phyloP scores from a whole-genome alignment of 1,139 yeast species.

The Lodderomyces elongisporus region DNA sequence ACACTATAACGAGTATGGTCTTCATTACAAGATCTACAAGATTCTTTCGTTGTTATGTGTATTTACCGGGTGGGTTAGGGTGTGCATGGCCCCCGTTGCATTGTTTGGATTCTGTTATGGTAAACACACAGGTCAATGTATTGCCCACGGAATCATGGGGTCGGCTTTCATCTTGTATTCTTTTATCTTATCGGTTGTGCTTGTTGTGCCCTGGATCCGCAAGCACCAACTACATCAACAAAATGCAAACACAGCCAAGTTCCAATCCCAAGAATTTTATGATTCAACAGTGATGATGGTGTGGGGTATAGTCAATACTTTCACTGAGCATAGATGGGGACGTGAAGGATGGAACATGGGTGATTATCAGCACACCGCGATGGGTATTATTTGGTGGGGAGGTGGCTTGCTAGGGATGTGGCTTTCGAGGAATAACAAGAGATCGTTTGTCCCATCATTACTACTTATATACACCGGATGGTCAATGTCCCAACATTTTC shows the following conservation, averaged over 20 bases:
- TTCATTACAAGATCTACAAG: conserved; percentile 35
- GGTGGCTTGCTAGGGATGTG: conserved; percentile 84
- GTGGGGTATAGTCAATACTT: conserved; percentile 93
- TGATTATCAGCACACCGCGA: conserved; percentile 87
- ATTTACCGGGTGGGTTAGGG: conserved; percentile 62
- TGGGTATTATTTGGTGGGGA: conserved; percentile 97
- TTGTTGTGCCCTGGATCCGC: conserved; percentile 67
- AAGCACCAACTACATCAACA: conserved; percentile 24
- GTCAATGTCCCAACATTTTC: conserved; percentile 89
- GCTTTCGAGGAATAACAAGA: conserved; percentile 51
- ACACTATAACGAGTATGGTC: conserved; percentile 15
- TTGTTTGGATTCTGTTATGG: conserved; percentile 75
- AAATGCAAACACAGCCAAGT: conserved; percentile 24
- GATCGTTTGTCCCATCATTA: conserved; percentile 77
- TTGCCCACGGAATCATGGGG: conserved; percentile 97
- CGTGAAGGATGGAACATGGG: conserved; percentile 82
- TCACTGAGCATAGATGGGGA: conserved; percentile 96
- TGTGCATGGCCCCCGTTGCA: conserved; percentile 77
- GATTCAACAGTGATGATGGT: conserved; percentile 74
- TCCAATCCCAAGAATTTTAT: conserved; percentile 75
- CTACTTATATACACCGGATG: conserved; percentile 85
- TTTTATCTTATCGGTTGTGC: conserved; percentile 57
- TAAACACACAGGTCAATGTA: conserved; percentile 80
- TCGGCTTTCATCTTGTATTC: conserved; percentile 80
- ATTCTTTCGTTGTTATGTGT: conserved; percentile 41